Evolutionary conservation across 1,284 basidiomycete species (phyloP).

Genomic region (Trametes versicolor): DNA sequence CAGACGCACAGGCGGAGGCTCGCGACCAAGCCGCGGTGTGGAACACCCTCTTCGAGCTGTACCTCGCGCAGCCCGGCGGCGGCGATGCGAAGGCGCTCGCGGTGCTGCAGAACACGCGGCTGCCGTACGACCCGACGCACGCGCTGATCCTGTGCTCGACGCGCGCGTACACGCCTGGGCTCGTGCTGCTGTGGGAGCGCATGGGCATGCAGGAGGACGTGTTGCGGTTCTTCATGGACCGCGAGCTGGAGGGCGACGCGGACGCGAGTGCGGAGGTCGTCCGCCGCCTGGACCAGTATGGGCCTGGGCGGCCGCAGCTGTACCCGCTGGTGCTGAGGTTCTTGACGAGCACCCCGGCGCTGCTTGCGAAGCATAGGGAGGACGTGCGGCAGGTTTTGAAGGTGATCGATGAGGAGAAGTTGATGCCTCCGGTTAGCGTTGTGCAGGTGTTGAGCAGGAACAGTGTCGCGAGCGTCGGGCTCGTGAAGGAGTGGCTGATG

Average conservation of each 20-base stretch:
- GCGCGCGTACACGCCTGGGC: constrained; percentile 71
- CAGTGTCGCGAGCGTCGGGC: constrained; percentile 87
- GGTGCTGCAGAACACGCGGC: constrained; percentile 65
- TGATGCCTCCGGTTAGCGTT: constrained; percentile 90
- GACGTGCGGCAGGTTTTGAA: constrained; percentile 81
- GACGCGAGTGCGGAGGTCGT: constrained; percentile 77
- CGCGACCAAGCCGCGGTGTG: constrained; percentile 89
- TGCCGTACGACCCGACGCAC: constrained; percentile 92
- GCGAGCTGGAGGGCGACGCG: constrained; percentile 56
- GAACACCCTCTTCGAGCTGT: constrained; percentile 97
- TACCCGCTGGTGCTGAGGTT: constrained; percentile 93
- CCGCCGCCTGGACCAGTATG: constrained; percentile 78
- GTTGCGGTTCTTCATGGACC: constrained; percentile 90
- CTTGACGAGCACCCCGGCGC: constrained; percentile 80
- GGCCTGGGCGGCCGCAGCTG: constrained; percentile 74
- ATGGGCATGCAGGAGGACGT: constrained; percentile 98
- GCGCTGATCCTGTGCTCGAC: constrained; percentile 94
- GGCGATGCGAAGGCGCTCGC: constrained; percentile 68
- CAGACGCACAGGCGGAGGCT: constrained; percentile 65
- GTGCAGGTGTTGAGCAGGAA: constrained; percentile 91
- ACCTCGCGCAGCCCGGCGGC: constrained; percentile 67
- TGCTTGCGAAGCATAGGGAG: constrained; percentile 73
- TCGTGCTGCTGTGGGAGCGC: constrained; percentile 62
- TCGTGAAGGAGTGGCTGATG: constrained; percentile 91
- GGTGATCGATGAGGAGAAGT: constrained; percentile 79